A percentile compares a stretch with the other conserved stretches of the same genome.
phyloP scores from a whole-genome alignment of 345 rosid genomes.

The Gossypium turneri region DNA sequence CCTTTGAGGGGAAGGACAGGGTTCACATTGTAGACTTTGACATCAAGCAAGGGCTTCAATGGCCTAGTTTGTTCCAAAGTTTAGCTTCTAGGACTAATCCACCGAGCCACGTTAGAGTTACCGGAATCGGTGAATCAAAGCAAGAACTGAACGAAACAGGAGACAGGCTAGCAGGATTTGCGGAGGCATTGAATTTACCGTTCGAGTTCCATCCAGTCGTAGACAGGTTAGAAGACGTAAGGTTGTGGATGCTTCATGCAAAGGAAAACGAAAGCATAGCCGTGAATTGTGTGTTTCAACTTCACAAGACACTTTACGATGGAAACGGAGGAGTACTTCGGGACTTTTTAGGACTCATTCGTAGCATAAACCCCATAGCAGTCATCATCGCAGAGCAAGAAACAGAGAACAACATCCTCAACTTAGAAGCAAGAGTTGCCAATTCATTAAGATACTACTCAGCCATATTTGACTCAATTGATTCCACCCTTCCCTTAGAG shows the following conservation, averaged over 20 bases:
- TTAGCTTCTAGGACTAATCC: constrained; percentile 74
- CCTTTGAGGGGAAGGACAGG: constrained; percentile 88
- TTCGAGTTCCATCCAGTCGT: constrained; percentile 96
- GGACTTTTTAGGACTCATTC: constrained; percentile 71
- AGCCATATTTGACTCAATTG: constrained; percentile 72
- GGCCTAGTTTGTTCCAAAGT: constrained; percentile 96
- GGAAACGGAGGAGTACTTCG: constrained; percentile 60
- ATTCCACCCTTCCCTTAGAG: constrained; percentile 53
- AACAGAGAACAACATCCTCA: constrained; percentile 47
- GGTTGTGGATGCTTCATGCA: constrained; percentile 99
- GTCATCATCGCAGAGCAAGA: constrained; percentile 84
- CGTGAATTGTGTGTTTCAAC: constrained; percentile 72
- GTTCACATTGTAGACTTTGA: constrained; percentile 92
- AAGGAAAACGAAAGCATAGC: constrained; percentile 84
- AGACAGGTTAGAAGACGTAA: constrained; percentile 90
- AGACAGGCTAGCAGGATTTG: constrained; percentile 74
- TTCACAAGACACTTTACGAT: constrained; percentile 83
- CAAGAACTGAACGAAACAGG: constrained; percentile 89
- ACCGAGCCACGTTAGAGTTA: constrained; percentile 79
- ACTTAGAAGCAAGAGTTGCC: constrained; percentile 58
- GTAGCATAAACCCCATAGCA: constrained; percentile 68
- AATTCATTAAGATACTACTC: constrained; percentile 76
- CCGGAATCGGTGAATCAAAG: constrained; percentile 91
- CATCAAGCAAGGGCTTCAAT: constrained; percentile 95
- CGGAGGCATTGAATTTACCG: constrained; percentile 76